Base-by-base conservation (phyloP, 2,329 filamentous ascomycete species). In the Fusarium napiforme region DNA sequence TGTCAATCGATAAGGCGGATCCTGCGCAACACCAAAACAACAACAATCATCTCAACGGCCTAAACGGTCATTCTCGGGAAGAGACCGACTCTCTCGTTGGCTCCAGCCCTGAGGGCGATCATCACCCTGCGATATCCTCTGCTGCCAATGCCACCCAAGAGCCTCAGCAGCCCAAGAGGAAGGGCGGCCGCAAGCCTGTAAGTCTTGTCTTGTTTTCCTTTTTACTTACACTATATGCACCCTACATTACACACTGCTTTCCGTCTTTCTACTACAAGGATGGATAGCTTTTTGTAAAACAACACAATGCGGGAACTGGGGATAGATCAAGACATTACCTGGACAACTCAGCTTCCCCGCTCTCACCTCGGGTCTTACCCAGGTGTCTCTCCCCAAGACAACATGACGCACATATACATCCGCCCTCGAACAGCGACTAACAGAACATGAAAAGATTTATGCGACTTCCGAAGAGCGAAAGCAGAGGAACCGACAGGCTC, bases 391-490 rank as follows among this genome's bases (percentile, higher is more conserved):
- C n/a, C 39, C n/a, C 46, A 46, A 71, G 50, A 57, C 70, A 73
- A 61, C 36, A 71, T 43, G 49, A 67, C 36, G 15, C 50, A 52
- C 7, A 66, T 21, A 52, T 16, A 56, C 40, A 47, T 30, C 47
- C 23, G 52, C 47, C 47, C 32, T 58, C n/a, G 47, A 68, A 68
- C 49, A 67, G 64, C 45, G 37, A 69, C 75, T 78, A 52, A 78
- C 64, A 68, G 21, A 40, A 52, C 45, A 55, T 46, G 30, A 34
- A 57, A 69, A 98, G 96, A 98, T 98, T 74, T 99, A 99, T 88
- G 96, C 96, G 61, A 99, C 96, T 40, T 98, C 96, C 16, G 96
- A 99, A 83, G 96, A 99, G 84, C 92, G 96, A 79, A 98, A 99
- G 86, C 96, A 98, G 85, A 91, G 96, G 75, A 99, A 99, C 81